phyloP scores from a whole-genome alignment of 2,329 filamentous ascomycete species.

The Neofusicoccum umdonicola region DNA sequence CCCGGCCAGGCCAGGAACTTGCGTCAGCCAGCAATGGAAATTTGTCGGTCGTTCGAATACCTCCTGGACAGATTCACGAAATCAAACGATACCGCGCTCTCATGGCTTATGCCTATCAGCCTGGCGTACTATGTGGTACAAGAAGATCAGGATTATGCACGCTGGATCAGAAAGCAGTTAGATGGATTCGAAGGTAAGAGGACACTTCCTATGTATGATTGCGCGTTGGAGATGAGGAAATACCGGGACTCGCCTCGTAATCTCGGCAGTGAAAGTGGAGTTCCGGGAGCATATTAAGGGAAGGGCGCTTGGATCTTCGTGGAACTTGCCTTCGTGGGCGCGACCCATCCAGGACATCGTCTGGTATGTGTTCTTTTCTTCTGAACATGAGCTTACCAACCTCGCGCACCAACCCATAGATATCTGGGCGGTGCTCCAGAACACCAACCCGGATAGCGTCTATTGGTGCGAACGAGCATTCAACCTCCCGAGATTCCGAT shows the following conservation, averaged over 20 bases:
- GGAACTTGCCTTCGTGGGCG: not conserved
- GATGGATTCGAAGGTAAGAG: slow-evolving; percentile 18
- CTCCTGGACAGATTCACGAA: slow-evolving; percentile 3
- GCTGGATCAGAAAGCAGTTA: slow-evolving; percentile 19
- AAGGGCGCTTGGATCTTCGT: not conserved
- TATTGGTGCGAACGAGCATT: not conserved
- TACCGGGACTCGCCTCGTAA: not conserved
- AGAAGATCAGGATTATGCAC: slow-evolving; percentile 11
- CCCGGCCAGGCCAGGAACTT: slow-evolving; percentile 16
- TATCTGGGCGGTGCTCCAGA: slow-evolving; percentile 15
- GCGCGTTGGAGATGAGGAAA: slow-evolving; percentile 1
- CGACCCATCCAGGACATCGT: not conserved
- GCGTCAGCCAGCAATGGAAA: slow-evolving; percentile 20
- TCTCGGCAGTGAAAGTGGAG: not conserved
- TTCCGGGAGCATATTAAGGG: not conserved
- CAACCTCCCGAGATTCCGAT: not conserved
- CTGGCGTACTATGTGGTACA: slow-evolving; percentile 20
- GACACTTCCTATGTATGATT: not conserved
- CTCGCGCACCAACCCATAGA: not conserved
- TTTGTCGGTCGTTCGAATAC: slow-evolving; percentile 20
- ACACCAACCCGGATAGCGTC: slow-evolving; percentile 6
- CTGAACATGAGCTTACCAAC: not conserved
- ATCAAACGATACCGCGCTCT: slow-evolving; percentile 15
- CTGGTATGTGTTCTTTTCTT: not conserved
- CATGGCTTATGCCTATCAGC: slow-evolving; percentile 22